Conservation (phyloP, 1,284 basidiomycete species). For the Rhodotorula sp. region DNA sequence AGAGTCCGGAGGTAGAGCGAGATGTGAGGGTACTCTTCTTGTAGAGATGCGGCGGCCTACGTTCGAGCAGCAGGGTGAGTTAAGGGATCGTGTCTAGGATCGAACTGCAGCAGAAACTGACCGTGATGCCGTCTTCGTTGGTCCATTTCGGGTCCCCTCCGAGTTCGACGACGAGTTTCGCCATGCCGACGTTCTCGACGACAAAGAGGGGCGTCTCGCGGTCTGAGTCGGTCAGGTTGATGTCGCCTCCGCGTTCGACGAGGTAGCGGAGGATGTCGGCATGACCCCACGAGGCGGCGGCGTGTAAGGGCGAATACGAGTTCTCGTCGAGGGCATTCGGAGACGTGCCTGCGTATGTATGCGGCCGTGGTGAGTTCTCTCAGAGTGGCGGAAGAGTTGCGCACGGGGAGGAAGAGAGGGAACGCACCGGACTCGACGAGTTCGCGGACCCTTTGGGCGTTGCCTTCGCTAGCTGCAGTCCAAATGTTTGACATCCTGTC, state of each 20-base stretch:
- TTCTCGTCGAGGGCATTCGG: constrained; percentile 36
- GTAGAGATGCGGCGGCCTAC: constrained; percentile 63
- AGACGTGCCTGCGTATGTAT: constrained; percentile 3
- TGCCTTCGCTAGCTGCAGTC: constrained; percentile 86
- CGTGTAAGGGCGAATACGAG: constrained; percentile 81
- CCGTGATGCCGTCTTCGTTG: constrained; percentile 74
- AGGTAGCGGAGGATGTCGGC: constrained; percentile 74
- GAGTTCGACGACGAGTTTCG: constrained; percentile 71
- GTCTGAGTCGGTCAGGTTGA: constrained; percentile 80
- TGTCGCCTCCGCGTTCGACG: constrained; percentile 74
- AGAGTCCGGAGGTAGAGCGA: constrained; percentile 64
- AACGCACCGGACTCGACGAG: constrained; percentile 32
- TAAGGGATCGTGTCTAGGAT: neutral
- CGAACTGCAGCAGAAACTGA: constrained; percentile 50
- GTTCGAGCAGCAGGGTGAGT: neutral
- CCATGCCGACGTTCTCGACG: constrained; percentile 77
- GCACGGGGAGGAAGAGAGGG: neutral
- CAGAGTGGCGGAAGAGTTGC: constrained; percentile 3
- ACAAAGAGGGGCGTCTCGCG: constrained; percentile 88
- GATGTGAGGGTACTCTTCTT: constrained; percentile 77
- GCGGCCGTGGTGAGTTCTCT: neutral
- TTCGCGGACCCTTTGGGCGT: constrained; percentile 57
- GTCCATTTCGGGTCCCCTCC: constrained; percentile 67
- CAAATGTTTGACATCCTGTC: constrained; percentile 64
- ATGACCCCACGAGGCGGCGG: constrained; percentile 89